These are phyloP conservation scores for Arachis hypogaea DNA, from an alignment of 306 rosid genomes.

Conservation along the genomic window DNA sequence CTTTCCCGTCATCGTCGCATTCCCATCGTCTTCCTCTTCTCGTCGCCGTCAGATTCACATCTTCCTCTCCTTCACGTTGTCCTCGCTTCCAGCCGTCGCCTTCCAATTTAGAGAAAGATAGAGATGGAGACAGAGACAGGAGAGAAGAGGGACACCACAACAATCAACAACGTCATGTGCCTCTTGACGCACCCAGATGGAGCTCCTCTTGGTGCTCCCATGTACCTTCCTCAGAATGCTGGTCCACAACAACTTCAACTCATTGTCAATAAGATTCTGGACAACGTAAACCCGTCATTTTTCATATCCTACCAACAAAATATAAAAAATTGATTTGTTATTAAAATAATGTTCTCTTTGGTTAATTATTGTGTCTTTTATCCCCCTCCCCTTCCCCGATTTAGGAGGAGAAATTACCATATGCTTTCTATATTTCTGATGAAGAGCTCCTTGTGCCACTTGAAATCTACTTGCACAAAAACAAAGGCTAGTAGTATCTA, in stretches of 20 bases:
- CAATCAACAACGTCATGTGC: slow-evolving; percentile 3
- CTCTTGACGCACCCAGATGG: background rate
- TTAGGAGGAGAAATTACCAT: slow-evolving; percentile 92
- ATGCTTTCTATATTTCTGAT: slow-evolving; percentile 77
- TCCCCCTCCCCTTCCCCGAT: background rate
- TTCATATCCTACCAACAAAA: background rate
- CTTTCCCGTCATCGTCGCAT: too few species aligned
- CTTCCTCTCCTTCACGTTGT: too few species aligned
- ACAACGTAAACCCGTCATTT: slow-evolving; percentile 49
- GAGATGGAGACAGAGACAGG: background rate
- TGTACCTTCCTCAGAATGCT: slow-evolving; percentile 73
- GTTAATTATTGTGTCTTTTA: background rate
- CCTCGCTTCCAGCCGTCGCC: too few species aligned
- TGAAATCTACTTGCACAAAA: slow-evolving; percentile 77
- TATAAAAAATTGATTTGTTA: background rate
- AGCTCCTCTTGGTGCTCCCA: slow-evolving; percentile 55
- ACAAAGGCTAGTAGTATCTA: slow-evolving; percentile 59
- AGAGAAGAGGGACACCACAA: background rate
- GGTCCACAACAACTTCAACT: slow-evolving; percentile 78
- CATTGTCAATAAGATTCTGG: slow-evolving; percentile 74
- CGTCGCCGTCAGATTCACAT: too few species aligned
- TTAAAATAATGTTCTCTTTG: background rate
- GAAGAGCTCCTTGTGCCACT: slow-evolving; percentile 80
- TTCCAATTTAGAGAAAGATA: background rate
- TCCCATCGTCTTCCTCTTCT: too few species aligned